phyloP scores from a whole-genome alignment of 1,284 basidiomycete genomes.

The Trichosporon sp. region DNA sequence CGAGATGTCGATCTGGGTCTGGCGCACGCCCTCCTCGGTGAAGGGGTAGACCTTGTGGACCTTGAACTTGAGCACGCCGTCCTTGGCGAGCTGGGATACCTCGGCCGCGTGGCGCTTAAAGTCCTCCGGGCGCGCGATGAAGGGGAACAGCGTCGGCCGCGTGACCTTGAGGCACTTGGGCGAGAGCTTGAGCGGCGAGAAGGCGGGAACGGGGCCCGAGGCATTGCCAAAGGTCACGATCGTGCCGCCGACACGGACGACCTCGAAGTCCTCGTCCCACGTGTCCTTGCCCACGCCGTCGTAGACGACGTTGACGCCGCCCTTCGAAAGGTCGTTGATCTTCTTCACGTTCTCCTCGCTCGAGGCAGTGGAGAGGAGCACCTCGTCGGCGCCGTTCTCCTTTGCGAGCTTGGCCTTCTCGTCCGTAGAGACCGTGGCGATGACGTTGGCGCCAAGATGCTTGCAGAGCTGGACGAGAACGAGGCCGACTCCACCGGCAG shows the following conservation, averaged over 20 bases:
- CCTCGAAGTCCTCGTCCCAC: slow-evolving; percentile 80
- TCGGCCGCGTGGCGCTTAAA: slow-evolving; percentile 67
- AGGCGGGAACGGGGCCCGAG: slow-evolving; percentile 60
- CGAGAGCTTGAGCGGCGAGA: slow-evolving; percentile 71
- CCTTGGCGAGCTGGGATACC: slow-evolving; percentile 67
- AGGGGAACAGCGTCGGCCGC: slow-evolving; percentile 66
- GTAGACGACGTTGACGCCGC: slow-evolving; percentile 78
- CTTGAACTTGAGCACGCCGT: slow-evolving; percentile 68
- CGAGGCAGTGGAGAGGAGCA: slow-evolving; percentile 71
- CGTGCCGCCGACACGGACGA: slow-evolving; percentile 72
- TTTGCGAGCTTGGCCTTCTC: slow-evolving; percentile 84
- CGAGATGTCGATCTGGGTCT: slow-evolving; percentile 78
- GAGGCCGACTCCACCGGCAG: slow-evolving; percentile 73
- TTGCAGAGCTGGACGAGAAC: slow-evolving; percentile 59
- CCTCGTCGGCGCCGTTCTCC: slow-evolving; percentile 80
- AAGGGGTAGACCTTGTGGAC: slow-evolving; percentile 81
- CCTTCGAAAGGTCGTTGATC: slow-evolving; percentile 28
- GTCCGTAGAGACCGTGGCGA: slow-evolving; percentile 86
- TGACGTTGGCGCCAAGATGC: slow-evolving; percentile 76
- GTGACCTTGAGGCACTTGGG: slow-evolving; percentile 81
- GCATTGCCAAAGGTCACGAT: slow-evolving; percentile 91
- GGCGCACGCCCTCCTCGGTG: slow-evolving; percentile 73
- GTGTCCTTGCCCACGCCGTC: slow-evolving; percentile 95
- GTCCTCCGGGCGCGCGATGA: slow-evolving; percentile 72
- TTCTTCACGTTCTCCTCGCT: slow-evolving; percentile 60